These are phyloP conservation scores for Exophiala viscosa DNA, from an alignment of 2,329 filamentous ascomycete genomes.

Conservation along the genomic window DNA sequence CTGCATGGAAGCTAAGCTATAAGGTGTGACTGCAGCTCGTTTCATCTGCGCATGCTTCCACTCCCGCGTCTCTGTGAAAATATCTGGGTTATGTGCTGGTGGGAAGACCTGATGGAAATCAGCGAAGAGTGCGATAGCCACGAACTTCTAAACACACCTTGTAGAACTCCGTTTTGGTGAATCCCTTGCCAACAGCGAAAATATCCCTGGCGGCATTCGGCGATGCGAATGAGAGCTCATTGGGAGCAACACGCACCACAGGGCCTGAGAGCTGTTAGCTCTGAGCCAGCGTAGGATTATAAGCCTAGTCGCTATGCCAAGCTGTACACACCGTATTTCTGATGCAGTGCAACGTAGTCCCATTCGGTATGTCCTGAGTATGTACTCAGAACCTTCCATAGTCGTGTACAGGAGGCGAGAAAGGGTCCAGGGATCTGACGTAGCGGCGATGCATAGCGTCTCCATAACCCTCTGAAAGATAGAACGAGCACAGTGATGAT, in stretches of 20 bases:
- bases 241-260: constrained; percentile 29
- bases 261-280: no score
- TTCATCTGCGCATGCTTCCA: constrained; percentile 55
- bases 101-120: constrained; percentile 44
- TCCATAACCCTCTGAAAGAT: no score
- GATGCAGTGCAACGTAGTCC: constrained; percentile 65
- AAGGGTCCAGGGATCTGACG: constrained; percentile 63
- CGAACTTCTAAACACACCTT: constrained; percentile 1
- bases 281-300: no score
- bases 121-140: no score
- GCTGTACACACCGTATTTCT: constrained; percentile 55
- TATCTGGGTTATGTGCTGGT: constrained; percentile 54
- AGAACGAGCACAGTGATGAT: no score
- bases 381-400: constrained; percentile 68
- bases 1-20: constrained; percentile 29
- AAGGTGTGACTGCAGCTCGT: constrained; percentile 37
- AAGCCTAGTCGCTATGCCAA: no score
- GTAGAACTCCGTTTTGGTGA: constrained; percentile 53
- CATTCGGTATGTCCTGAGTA: constrained; percentile 60
- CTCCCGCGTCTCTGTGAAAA: constrained; percentile 55
- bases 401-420: constrained; percentile 64
- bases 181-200: constrained; percentile 48
- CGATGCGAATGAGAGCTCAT: constrained; percentile 47
- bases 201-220: constrained; percentile 45
- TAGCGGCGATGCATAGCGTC: background rate